These are phyloP conservation scores for Henckelia pumila DNA, from an alignment of 257 asterid genomes.

Conservation along the genomic window DNA sequence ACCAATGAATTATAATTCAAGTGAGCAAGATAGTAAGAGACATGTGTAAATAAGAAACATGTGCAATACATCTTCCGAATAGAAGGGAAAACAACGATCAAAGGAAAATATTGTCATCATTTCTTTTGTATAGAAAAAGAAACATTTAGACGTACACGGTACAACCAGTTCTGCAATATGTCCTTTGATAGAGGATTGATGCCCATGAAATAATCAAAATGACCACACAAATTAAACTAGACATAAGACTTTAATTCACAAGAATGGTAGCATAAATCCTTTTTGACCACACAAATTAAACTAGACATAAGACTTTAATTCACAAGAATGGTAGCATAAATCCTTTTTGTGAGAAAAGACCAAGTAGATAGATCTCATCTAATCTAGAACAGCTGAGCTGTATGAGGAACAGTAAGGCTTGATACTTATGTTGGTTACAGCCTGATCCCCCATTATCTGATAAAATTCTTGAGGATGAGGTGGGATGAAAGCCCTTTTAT, in stretches of 20 bases:
- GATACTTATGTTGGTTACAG: conserved; percentile 5
- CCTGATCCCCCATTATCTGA: conserved; percentile 17
- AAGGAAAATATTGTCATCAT: not conserved
- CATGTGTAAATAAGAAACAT: no score
- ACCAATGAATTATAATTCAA: not conserved
- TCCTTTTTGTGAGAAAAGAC: conserved; percentile 12
- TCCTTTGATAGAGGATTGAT: no score
- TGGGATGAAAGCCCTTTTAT: conserved; percentile 20
- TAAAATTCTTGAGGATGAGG: conserved; percentile 3
- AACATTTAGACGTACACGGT: no score
- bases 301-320: conserved; percentile 5
- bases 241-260: conserved; percentile 6
- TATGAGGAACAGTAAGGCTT: not conserved
- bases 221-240: conserved; percentile 1
- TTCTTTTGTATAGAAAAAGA: not conserved
- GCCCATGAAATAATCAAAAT: conserved; percentile 3
- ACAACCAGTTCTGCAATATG: no score
- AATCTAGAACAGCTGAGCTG: conserved; percentile 9
- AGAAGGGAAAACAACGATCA: no score
- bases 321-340: conserved; percentile 15
- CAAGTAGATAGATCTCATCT: conserved; percentile 4
- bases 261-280: conserved; percentile 16
- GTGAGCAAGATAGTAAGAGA: no score
- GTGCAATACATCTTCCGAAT: no score
- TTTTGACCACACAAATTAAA: conserved; percentile 7